Evolutionary conservation across 345 rosid genomes (phyloP).

Genomic region (Cardamine chenopodiifolia): DNA sequence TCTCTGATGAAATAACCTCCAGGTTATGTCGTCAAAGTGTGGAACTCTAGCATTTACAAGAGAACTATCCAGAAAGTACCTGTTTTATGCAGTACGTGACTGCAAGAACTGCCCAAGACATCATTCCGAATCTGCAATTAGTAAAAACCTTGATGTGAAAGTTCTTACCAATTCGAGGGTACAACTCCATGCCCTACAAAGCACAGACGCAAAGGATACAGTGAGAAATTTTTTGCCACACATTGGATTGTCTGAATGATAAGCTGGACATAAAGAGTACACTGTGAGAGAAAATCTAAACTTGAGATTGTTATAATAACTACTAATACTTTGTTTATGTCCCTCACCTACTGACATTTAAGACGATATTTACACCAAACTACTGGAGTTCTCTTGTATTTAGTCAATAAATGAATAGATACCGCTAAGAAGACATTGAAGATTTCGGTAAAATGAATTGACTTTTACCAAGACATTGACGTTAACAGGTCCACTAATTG

Average conservation of each 20-base stretch:
- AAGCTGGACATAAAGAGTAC: slow-evolving; percentile 26
- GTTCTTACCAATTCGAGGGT: slow-evolving; percentile 95
- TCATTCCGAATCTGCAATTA: slow-evolving; percentile 98
- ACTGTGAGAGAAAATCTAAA: slow-evolving; percentile 15
- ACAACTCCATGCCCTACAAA: slow-evolving; percentile 94
- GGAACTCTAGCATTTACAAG: neutral
- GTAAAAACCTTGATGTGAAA: slow-evolving; percentile 98
- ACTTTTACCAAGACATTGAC: too few relatives aligned
- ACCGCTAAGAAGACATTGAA: neutral
- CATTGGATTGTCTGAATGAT: neutral
- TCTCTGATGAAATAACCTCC: slow-evolving; percentile 17
- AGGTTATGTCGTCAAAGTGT: slow-evolving; percentile 2
- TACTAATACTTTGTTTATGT: neutral
- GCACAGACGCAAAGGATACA: slow-evolving; percentile 23
- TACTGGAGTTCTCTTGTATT: neutral
- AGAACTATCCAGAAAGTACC: slow-evolving; percentile 48
- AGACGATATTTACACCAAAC: slow-evolving; percentile 10
- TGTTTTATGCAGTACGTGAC: slow-evolving; percentile 98
- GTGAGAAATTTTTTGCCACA: slow-evolving; percentile 16
- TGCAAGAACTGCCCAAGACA: slow-evolving; percentile 99
- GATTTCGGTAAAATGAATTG: neutral
- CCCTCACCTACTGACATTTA: slow-evolving; percentile 2
- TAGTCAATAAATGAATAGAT: neutral
- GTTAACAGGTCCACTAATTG: neutral
- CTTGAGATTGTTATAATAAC: neutral